Conservation (phyloP, 2,329 filamentous ascomycete species). For the Botrytis galanthina region DNA sequence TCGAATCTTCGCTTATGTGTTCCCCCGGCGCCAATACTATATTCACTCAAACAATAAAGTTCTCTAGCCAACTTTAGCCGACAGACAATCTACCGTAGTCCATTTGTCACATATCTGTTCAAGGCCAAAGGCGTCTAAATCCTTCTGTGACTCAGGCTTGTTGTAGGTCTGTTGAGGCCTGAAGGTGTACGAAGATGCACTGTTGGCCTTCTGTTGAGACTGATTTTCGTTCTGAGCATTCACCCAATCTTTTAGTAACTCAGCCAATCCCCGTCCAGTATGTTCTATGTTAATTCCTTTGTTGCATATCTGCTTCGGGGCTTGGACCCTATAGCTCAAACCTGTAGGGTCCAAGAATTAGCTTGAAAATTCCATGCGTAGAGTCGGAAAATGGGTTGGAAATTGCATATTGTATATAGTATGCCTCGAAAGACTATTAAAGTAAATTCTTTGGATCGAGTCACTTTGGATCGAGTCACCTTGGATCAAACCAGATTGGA, state of each 20-base stretch:
- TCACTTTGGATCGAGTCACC: background rate
- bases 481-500: background rate
- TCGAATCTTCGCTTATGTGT: background rate
- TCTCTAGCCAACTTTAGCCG: background rate
- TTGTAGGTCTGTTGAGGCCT: background rate
- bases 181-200: background rate
- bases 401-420: background rate
- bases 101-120: background rate
- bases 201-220: background rate
- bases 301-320: background rate
- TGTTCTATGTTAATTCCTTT: background rate
- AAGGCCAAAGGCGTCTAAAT: background rate
- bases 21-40: background rate
- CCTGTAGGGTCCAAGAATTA: background rate
- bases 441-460: background rate
- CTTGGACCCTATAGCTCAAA: no score
- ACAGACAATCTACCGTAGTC: no score
- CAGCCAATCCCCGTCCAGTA: background rate
- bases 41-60: background rate
- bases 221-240: background rate
- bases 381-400: background rate
- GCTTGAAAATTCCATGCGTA: background rate
- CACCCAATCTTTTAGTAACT: background rate
- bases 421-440: background rate
- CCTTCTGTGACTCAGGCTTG: background rate